phyloP scores from a whole-genome alignment of 2,329 filamentous ascomycete species.

The Sclerotinia glacialis region DNA sequence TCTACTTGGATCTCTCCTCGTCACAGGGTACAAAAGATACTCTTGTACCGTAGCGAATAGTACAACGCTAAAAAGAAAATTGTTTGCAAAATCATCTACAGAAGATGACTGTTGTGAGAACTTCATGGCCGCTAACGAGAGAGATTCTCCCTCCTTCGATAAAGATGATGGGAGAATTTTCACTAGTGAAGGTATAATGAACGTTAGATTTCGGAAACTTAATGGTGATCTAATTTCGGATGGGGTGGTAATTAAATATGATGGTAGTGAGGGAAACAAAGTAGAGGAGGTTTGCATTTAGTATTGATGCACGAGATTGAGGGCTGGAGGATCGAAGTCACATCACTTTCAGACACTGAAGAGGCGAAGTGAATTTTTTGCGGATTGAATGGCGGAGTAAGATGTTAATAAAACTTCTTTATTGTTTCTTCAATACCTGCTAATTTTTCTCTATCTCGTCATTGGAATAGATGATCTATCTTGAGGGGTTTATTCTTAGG shows the following conservation, averaged over 20 bases:
- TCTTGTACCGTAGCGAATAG: too few species aligned
- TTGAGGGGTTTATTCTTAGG: too few species aligned
- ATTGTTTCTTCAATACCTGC: too few species aligned
- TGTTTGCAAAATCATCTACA: slow-evolving; percentile 25
- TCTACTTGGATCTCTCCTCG: too few species aligned
- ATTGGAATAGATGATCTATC: too few species aligned
- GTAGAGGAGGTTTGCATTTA: slow-evolving; percentile 12
- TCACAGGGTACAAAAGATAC: too few species aligned
- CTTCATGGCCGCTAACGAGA: slow-evolving; percentile 26
- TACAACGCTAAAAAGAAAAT: background rate
- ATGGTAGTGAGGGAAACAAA: background rate
- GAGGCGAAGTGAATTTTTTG: slow-evolving; percentile 27
- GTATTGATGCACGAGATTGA: slow-evolving; percentile 28
- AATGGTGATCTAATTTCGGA: slow-evolving; percentile 22
- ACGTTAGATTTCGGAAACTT: slow-evolving; percentile 5
- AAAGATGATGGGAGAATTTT: slow-evolving; percentile 29
- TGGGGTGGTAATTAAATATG: background rate
- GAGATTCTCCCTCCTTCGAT: background rate
- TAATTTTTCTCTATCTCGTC: too few species aligned
- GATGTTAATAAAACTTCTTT: too few species aligned
- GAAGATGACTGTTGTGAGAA: slow-evolving; percentile 28
- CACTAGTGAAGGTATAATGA: slow-evolving; percentile 26
- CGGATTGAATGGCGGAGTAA: background rate
- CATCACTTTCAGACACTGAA: slow-evolving; percentile 29
- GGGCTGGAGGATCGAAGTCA: slow-evolving; percentile 12